phyloP scores from a whole-genome alignment of 129 eudicot species.

The Kitagawia praeruptora region DNA sequence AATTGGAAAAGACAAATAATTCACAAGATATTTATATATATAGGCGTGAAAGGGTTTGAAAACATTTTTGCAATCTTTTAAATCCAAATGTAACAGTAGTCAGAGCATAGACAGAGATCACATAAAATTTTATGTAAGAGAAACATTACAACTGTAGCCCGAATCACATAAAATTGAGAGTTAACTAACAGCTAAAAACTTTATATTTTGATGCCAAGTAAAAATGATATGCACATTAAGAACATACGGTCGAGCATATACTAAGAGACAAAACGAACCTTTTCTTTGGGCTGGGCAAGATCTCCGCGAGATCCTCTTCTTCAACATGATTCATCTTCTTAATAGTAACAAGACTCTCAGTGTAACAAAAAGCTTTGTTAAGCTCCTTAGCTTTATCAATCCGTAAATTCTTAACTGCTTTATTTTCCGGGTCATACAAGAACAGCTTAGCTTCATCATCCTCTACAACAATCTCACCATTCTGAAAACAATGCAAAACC shows the following conservation, averaged over 20 bases:
- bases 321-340: background rate
- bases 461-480: background rate
- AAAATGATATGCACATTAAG: background rate
- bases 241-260: background rate
- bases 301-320: background rate
- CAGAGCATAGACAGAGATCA: background rate
- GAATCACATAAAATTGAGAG: background rate
- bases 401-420: background rate
- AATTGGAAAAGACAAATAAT: too few species aligned
- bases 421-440: background rate
- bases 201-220: background rate
- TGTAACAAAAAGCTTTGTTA: constrained; percentile 3
- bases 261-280: background rate
- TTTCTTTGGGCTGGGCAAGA: background rate
- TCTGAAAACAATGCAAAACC: background rate
- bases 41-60: background rate
- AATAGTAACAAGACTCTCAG: constrained; percentile 6
- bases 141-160: background rate
- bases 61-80: background rate
- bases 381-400: background rate
- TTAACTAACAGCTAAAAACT: background rate
- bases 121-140: background rate
- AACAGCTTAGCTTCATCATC: background rate
- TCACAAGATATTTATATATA: background rate
- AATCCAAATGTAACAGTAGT: background rate